These are phyloP conservation scores for Globisporangium alternatum DNA, from an alignment of 352 stramenopile genomes.

Conservation along the genomic window DNA sequence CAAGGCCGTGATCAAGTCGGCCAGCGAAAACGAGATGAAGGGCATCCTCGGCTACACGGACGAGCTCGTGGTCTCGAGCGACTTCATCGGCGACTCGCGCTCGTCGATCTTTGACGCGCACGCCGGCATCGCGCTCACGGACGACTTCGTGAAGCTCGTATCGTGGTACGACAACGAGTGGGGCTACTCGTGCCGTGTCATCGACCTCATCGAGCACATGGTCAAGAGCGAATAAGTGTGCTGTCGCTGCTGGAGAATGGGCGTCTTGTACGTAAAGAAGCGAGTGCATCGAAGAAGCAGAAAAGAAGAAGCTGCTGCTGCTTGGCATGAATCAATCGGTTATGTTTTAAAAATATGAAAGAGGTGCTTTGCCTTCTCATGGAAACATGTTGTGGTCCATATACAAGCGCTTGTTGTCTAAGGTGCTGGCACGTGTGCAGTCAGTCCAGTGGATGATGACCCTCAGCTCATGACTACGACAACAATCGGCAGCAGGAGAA, in stretches of 20 bases:
- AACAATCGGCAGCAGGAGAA: too few species aligned
- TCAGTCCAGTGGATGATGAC: too few species aligned
- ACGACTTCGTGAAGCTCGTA: conserved; percentile 99
- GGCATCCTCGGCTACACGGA: conserved; percentile 98
- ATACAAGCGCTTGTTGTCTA: too few species aligned
- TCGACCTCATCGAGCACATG: conserved; percentile 98
- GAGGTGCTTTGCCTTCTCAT: too few species aligned
- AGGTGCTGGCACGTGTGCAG: too few species aligned
- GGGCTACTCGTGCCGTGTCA: conserved; percentile 96
- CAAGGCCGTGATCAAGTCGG: conserved; percentile 94
- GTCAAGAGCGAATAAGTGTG: conserved; percentile 82
- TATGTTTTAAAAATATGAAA: too few species aligned
- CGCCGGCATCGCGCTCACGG: conserved; percentile 97
- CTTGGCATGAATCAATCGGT: too few species aligned
- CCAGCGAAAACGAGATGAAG: conserved; percentile 93
- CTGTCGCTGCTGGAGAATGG: too few species aligned
- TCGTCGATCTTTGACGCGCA: conserved; percentile 98
- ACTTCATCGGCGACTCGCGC: conserved; percentile 95
- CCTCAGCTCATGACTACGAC: too few species aligned
- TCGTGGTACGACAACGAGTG: conserved; percentile 99
- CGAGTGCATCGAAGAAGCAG: neutral
- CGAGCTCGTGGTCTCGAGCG: conserved; percentile 95
- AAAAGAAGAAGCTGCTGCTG: too few species aligned
- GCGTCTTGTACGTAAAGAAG: neutral
- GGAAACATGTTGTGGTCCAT: too few species aligned